These are phyloP conservation scores for Penstemon barbatus DNA, from an alignment of 257 asterid genomes.

Conservation along the genomic window DNA sequence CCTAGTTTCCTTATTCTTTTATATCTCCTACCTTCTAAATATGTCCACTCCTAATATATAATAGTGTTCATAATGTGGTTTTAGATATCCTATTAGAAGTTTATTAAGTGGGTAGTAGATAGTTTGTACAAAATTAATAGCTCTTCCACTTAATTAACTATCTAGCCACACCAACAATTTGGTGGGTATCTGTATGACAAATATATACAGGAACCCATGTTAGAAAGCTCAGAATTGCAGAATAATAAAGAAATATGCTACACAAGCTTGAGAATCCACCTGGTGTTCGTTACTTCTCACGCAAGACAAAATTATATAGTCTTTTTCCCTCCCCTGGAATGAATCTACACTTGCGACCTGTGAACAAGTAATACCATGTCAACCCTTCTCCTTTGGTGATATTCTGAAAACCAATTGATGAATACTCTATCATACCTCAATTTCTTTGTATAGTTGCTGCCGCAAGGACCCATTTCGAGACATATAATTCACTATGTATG, in stretches of 20 bases:
- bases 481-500: slow-evolving; percentile 96
- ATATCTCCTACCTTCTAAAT: too few species aligned
- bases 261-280: slow-evolving; percentile 43
- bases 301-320: slow-evolving; percentile 88
- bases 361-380: slow-evolving; percentile 27
- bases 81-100: too few species aligned
- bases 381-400: slow-evolving; percentile 9
- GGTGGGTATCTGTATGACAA: too few species aligned
- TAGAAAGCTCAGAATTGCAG: slow-evolving; percentile 10
- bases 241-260: slow-evolving; percentile 4
- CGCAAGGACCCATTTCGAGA: slow-evolving; percentile 94
- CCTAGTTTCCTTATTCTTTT: too few species aligned
- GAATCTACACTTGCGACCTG: slow-evolving; percentile 99
- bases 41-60: too few species aligned
- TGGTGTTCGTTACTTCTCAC: slow-evolving; percentile 99
- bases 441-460: slow-evolving; percentile 97
- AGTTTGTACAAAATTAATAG: too few species aligned
- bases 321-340: slow-evolving; percentile 98
- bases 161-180: too few species aligned
- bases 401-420: background rate
- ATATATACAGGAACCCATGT: too few species aligned
- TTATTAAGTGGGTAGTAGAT: too few species aligned
- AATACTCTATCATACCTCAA: slow-evolving; percentile 61
- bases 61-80: too few species aligned
- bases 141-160: too few species aligned